A percentile compares a stretch with the other conserved stretches of the same genome.
Conservation (phyloP, 257 asterid species). For the Solanum chaucha region DNA sequence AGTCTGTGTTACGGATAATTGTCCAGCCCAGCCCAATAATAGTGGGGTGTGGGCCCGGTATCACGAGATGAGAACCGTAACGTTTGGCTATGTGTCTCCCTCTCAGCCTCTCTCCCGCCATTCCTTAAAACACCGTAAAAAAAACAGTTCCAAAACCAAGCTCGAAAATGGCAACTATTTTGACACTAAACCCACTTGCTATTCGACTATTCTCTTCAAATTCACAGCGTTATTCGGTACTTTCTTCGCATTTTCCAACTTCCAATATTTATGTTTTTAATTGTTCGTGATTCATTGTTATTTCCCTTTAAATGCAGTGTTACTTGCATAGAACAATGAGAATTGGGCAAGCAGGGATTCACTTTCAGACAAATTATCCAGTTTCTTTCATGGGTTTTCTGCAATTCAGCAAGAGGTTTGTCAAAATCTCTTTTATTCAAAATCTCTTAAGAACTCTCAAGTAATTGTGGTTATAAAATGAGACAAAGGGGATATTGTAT, state of each 20-base stretch:
- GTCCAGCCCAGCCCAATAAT: background rate
- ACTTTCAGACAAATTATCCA: background rate
- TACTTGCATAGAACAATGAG: slow-evolving; percentile 1
- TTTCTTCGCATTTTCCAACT: background rate
- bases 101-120: slow-evolving; percentile 15
- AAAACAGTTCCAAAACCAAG: background rate
- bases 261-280: background rate
- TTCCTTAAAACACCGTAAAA: background rate
- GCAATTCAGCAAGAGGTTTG: background rate
- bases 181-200: slow-evolving; percentile 1
- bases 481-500: background rate
- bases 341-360: background rate
- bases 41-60: background rate
- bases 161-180: slow-evolving; percentile 16
- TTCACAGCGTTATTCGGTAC: slow-evolving; percentile 26
- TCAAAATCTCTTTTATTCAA: background rate
- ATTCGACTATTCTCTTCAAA: slow-evolving; percentile 20
- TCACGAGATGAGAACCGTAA: background rate
- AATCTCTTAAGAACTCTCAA: background rate
- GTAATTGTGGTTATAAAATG: background rate
- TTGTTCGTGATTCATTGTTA: background rate
- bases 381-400: background rate
- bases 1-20: no score
- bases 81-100: background rate
- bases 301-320: slow-evolving; percentile 1